Evolutionary conservation across 306 rosid species (phyloP).

Genomic region (Sophora flavescens): DNA sequence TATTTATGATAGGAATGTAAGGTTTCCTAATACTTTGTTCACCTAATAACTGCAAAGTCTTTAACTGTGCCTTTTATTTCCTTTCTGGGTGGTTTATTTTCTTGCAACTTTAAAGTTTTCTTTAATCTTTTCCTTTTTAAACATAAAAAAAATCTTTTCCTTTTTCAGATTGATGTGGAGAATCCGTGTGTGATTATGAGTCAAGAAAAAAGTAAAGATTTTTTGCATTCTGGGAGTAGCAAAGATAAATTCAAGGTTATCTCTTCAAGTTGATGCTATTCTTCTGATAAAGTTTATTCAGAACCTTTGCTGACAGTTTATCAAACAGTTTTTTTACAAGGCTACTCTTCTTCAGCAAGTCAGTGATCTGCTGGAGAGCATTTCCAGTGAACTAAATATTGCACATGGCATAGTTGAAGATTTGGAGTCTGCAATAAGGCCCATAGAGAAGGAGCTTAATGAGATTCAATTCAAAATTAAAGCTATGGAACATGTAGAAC

Average conservation of each 20-base stretch:
- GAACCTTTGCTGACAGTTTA: conserved; percentile 56
- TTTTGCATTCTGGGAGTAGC: conserved; percentile 92
- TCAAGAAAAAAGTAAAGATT: conserved; percentile 96
- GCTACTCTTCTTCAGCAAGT: conserved; percentile 98
- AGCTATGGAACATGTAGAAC: conserved; percentile 85
- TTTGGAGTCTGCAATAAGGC: conserved; percentile 77
- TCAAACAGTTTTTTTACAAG: conserved; percentile 86
- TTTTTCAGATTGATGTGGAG: conserved; percentile 90
- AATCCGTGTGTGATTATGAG: conserved; percentile 95
- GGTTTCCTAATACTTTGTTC: conserved; percentile 10
- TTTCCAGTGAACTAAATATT: conserved; percentile 56
- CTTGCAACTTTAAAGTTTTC: conserved; percentile 26
- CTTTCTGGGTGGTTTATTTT: background rate
- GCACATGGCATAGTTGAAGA: conserved; percentile 67
- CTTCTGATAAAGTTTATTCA: conserved; percentile 31
- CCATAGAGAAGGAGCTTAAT: conserved; percentile 78
- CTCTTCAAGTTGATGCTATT: conserved; percentile 31
- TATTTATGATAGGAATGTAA: conserved; percentile 18
- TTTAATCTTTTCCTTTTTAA: conserved; percentile 32
- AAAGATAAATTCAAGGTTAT: conserved; percentile 95
- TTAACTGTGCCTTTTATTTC: background rate
- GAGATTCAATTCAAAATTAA: conserved; percentile 78
- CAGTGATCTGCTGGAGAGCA: conserved; percentile 76
- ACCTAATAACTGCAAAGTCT: background rate
- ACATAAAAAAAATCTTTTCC: too few relatives aligned